Evolutionary conservation across 768 basidiomycete genomes (phyloP).

Genomic region (Leccinum aurantiacum): DNA sequence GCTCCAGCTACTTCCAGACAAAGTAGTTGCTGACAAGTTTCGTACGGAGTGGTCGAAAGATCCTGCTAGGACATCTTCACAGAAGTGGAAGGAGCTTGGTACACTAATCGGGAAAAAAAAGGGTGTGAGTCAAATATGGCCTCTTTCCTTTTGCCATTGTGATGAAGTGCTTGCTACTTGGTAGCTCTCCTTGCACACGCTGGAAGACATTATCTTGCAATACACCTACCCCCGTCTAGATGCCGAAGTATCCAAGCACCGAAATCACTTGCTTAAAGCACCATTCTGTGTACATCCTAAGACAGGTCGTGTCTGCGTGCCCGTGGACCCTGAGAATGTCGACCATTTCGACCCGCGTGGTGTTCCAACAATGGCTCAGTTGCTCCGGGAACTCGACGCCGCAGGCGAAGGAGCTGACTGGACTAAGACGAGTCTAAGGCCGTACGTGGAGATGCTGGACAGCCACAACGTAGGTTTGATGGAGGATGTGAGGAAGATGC

Average conservation of each 20-base stretch:
- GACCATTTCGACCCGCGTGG: slow-evolving; percentile 79
- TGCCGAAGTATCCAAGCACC: slow-evolving; percentile 94
- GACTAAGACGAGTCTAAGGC: slow-evolving; percentile 83
- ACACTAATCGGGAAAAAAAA: slow-evolving; percentile 30
- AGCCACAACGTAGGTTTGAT: slow-evolving; percentile 49
- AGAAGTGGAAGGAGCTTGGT: slow-evolving; percentile 76
- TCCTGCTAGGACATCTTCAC: slow-evolving; percentile 53
- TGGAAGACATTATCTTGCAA: slow-evolving; percentile 88
- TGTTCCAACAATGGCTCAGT: slow-evolving; percentile 84
- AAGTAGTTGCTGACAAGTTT: slow-evolving; percentile 46
- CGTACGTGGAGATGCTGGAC: slow-evolving; percentile 89
- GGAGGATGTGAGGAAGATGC: slow-evolving; percentile 31
- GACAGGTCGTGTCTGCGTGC: slow-evolving; percentile 94
- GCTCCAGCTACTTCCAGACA: slow-evolving; percentile 72
- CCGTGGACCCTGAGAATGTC: slow-evolving; percentile 73
- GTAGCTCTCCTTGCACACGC: slow-evolving; percentile 42
- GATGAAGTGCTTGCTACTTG: slow-evolving; percentile 1
- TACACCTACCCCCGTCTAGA: slow-evolving; percentile 97
- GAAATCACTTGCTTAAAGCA: slow-evolving; percentile 96
- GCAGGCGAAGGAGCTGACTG: slow-evolving; percentile 66
- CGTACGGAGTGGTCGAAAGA: slow-evolving; percentile 58
- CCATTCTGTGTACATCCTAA: slow-evolving; percentile 98
- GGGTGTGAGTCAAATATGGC: slow-evolving; percentile 31
- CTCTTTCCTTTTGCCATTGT: neutral
- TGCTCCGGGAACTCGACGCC: slow-evolving; percentile 77